Evolutionary conservation across 2,329 filamentous ascomycete genomes (phyloP), one percentile per base, ranked within the genome.

Genomic region (Epichloe amarillans): DNA sequence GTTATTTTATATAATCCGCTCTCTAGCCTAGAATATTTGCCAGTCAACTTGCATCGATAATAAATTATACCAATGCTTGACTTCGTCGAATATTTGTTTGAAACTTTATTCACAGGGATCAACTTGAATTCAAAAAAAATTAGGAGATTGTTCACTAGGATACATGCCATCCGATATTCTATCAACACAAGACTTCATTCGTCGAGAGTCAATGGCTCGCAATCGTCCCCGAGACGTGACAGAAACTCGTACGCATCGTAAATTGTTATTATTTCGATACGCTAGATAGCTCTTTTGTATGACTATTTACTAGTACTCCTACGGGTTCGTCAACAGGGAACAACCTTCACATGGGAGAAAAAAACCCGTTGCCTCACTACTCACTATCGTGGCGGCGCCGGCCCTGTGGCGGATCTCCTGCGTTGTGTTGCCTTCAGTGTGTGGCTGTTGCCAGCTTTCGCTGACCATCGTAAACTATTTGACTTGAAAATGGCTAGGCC

Each of bases 1-100:
- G 52, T 72, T 97, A 49, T 95, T 96, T 65, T 97, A 97, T 60
- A 82, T 84, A 49, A 80, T 84, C 53, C 73, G 81, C 54, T 82
- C 79, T 21, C 62, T 82, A 17, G 70, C 76, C 5, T 54, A 52
- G 26, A n/a, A 30, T 36, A 23, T 21, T 21, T 23, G 17, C 39
- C 30, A 23, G 12, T 43, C 17, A 14, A 12, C 10, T 4, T 17
- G 30, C 30, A 23, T 15, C 19, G 30, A 41, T 35, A 14, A 26
- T 14, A 7, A 12, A 6, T 35, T 37, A 17, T 36, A 37, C 36
- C 5, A 37, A 21, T 19, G 8, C 26, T 23, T 17, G 37, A 35
- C 17, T 38, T 12, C 5, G 17, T 37, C 19, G 36, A 43, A 36
- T 12, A 7, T 36, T 7, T 33, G 5, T 41, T 23, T 5, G 12